Evolutionary conservation across 257 asterid species (phyloP), one percentile per base, ranked within the genome.

Genomic region (Solanum okadae): DNA sequence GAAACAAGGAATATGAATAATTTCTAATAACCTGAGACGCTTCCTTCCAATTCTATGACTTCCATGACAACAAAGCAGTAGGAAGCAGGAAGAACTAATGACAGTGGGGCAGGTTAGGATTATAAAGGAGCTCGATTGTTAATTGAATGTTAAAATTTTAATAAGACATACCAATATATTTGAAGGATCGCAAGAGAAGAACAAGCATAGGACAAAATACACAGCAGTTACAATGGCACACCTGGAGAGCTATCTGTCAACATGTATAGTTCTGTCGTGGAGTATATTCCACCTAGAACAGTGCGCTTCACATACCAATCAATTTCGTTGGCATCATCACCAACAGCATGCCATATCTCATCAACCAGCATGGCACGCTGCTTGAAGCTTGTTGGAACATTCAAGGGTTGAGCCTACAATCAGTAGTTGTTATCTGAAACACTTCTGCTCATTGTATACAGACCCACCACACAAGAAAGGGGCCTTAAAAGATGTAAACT

Each of bases 331-430:
- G 96, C 91, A 90, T 92, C 95, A 87, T 94, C 98, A 75, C 96
- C 96, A 90, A 93, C 95, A 42, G 97, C 98, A 94, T 94, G 98
- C 96, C 97, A 95, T 87, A 97, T 93, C 94, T 97, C 99, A 92
- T 97, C 98, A 91, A 97, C 93, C 87, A 97, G 95, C 96, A 94
- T 92, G 44, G 98, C 98, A 77, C 98, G 93, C 92, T 97, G 98
- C 91, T 96, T 97, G 93, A 97, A 96, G 90, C 98, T 96, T 84
- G 95, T 92, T 16, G 98, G 90, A 65, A 97, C 89, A 90, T 95
- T 97, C 56, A 35, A 91, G 44, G 98, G 98, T 87, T 92, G 98
- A 10, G 97, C 98, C 99, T 97, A 91, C 86, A 72, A 86, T 73
- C 81, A 86, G 56, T 38, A 16, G 75, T 38, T 33, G 65, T 44